Evolutionary conservation across 129 eudicot genomes (phyloP), one percentile per base, ranked within the genome.

Genomic region (Sambucus nigra): DNA sequence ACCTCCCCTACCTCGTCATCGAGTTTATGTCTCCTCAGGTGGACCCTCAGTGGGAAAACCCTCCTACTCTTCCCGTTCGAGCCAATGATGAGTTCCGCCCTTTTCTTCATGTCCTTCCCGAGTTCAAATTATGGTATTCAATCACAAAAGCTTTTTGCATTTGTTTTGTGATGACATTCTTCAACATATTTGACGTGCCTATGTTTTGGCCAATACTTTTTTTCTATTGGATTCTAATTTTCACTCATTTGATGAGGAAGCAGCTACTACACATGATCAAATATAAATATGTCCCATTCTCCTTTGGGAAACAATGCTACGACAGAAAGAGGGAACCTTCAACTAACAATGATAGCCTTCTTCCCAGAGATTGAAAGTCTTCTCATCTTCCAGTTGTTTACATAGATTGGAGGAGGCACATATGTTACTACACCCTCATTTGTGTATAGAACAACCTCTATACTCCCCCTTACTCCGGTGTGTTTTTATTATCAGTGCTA

Each of bases 141-240:
- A 82, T 91, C 44, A 69, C 83, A 46, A 91, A 91, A 68, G 95
- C 95, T 51, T 79, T 91, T 71, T 86, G 89, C 66, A 57, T 91
- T 52, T 95, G 95, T 59, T 82, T 91, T 38, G 79, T 79, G 31
- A 51, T 86, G 78, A 91, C 98, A 31, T 91, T 85, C 74, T 85
- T 82, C 76, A 59, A 78, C 53, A 76, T 81, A 45, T 91, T 91
- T 57, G 98, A 91, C 15, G 98, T 91, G 76, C 98, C 98, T 48
- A 95, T 91, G 29, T 86, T 91, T 63, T 91, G 98, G 98, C 98
- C 98, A 47, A 91, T 91, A 56, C 81, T 91, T 25, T 73, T 91
- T 49, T 81, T 91, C 80, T 91, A 91, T 61, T 91, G 98, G 98
- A 23, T 86, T 58, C 78, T 91, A 55, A 74, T 91, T 29, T 91